Evolutionary conservation across 768 basidiomycete genomes (phyloP), one percentile per base, ranked within the genome.

Genomic region (Coprinellus aureogranulatus): DNA sequence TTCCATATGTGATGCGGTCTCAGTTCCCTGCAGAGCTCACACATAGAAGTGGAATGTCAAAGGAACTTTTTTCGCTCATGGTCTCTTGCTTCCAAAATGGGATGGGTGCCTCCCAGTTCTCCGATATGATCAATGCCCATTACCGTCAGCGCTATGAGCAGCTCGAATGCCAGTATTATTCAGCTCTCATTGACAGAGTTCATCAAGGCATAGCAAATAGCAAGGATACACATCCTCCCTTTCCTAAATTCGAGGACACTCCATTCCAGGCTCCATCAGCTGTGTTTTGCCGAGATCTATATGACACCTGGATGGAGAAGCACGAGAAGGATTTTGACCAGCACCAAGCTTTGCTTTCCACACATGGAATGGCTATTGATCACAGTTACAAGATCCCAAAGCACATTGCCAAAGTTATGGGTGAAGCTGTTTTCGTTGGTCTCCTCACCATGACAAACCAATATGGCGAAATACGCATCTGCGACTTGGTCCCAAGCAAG

Each of bases 361-460:
- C 45, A 2, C 39, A 57, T 18, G 53, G 58, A 2, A 50, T 57
- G 34, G 45, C 53, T 11, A 34, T 55, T 46, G 57, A 59, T 28
- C 57, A 59, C 46, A 61, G 61, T 45, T 54, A 59, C 50, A 61
- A 59, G 57, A 52, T 54, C n/a, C n/a, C n/a, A n/a, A n/a, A n/a
- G n/a, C n/a, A n/a, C n/a, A n/a, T n/a, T n/a, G n/a, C n/a, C n/a
- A n/a, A n/a, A n/a, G n/a, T n/a, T n/a, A n/a, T n/a, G n/a, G n/a
- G n/a, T n/a, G n/a, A n/a, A n/a, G n/a, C n/a, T n/a, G n/a, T n/a
- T n/a, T n/a, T 72, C 37, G 64, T 55, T 6, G 70, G 60, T 1
- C 55, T 72, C 2, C 62, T 68, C 25, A 67, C 66, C 2, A 63
- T 66, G 2, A 68, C 66, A 20, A 72, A 72, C 53, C 55, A 72